These are phyloP conservation scores for Carex littledalei DNA, from an alignment of 176 grass and related monocot genomes.

Conservation along the genomic window DNA sequence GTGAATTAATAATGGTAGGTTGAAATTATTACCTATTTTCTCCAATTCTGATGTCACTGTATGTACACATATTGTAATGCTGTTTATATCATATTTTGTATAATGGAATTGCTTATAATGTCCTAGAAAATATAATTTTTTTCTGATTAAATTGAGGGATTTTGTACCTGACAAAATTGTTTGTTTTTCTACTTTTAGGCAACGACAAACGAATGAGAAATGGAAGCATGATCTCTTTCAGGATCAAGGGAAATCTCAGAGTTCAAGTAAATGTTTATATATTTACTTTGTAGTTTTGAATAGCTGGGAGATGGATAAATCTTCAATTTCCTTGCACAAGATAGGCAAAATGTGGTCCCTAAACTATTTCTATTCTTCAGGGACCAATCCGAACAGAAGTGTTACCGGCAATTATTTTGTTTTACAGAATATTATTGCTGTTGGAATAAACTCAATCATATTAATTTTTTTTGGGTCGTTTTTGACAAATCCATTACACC, in stretches of 20 bases:
- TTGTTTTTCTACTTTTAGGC: constrained; percentile 42
- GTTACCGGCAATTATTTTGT: background rate
- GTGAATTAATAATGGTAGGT: background rate
- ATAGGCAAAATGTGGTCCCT: background rate
- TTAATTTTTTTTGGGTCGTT: background rate
- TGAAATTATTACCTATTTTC: background rate
- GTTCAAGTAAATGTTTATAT: constrained; percentile 51
- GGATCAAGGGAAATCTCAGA: constrained; percentile 38
- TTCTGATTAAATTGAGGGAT: background rate
- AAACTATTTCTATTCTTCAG: background rate
- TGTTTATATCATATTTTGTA: background rate
- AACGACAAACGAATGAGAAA: constrained; percentile 80
- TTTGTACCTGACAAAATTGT: background rate
- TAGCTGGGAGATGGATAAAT: background rate
- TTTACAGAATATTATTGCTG: background rate
- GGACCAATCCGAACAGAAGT: background rate
- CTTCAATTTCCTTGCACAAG: background rate
- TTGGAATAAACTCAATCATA: background rate
- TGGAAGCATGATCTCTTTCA: constrained; percentile 98
- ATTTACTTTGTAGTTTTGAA: too few relatives aligned
- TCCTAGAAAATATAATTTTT: background rate
- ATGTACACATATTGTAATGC: background rate
- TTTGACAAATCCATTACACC: background rate
- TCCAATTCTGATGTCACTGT: background rate
- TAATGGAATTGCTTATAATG: background rate